Evolutionary conservation across 192 early-diverging fungal species (phyloP), one percentile per base, ranked within the genome.

Genomic region (Backusella parvicylindrica): DNA sequence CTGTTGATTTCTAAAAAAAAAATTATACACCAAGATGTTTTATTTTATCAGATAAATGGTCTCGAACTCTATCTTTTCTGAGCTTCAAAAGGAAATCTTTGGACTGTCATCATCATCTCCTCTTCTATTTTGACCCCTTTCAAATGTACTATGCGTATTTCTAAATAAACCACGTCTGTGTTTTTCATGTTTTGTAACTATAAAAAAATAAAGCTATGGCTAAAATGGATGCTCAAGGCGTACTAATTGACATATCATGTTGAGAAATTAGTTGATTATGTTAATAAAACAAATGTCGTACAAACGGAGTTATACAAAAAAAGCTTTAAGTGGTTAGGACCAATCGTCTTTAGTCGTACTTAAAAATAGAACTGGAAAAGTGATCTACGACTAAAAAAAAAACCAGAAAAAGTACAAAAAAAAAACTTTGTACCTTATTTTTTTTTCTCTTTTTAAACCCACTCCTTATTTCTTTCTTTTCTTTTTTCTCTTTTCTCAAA

Each of bases 331-430:
- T 2, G 23, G 53, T 56, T 56, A 56, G 53, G 23, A 56, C 53
- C 53, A 56, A 56, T 56, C 53, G 50, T 26, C 7, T 47, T 18
- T 11, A 56, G 50, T 56, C 11, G 21, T 26, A 56, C 50, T 56
- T 56, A 56, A 56, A 56, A 56, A 56, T 56, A 56, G 50, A 56
- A 56, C 50, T 56, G 50, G 7, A 26, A 47, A 56, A 56, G 8
- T 26, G 53, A 56, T 56, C 53, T 56, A 56, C 53, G 53, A 56
- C 53, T 56, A 56, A 26, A 56, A 56, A 47, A 56, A 56, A 56
- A 56, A 50, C 50, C 50, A 56, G 50, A 67, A 36, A 66, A 18
- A 65, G 64, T 16, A 32, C 28, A 33, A 36, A 66, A 35, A 66
- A 35, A 66, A 32, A 33, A 36, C 32, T 33, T 12, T 67, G 30